These are phyloP conservation scores for Trichocladium antarcticum DNA, from an alignment of 495 filamentous ascomycete species.

Conservation along the genomic window DNA sequence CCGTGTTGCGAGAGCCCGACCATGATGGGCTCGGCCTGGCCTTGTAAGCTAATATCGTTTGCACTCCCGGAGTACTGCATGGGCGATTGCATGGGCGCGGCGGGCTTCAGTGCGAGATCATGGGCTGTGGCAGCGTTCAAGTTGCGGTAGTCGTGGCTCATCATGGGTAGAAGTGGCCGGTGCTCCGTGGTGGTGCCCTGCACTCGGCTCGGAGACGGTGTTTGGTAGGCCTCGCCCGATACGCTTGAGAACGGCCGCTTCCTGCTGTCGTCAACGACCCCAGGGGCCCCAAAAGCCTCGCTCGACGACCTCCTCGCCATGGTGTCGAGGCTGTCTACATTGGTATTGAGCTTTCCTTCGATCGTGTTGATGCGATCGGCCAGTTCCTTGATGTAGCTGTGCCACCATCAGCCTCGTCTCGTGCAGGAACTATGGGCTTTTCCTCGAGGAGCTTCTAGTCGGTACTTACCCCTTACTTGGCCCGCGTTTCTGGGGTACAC, in stretches of 20 bases:
- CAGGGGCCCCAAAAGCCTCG: conserved; percentile 29
- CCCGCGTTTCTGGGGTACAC: conserved; percentile 88
- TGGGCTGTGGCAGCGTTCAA: conserved; percentile 29
- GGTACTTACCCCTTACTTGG: conserved; percentile 80
- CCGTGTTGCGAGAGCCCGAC: conserved; percentile 10
- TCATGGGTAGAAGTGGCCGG: conserved; percentile 32
- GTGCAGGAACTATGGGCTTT: not conserved
- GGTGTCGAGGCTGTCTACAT: conserved; percentile 15
- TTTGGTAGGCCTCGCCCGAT: conserved; percentile 29
- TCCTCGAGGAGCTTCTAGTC: not conserved
- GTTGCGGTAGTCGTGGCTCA: conserved; percentile 18
- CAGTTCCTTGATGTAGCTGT: conserved; percentile 89
- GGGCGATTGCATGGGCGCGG: conserved; percentile 23
- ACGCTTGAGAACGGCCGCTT: conserved; percentile 40
- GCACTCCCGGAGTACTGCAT: conserved; percentile 16
- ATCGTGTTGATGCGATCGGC: conserved; percentile 78
- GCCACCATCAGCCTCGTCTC: conserved; percentile 8
- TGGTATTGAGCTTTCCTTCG: conserved; percentile 48
- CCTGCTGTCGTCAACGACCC: conserved; percentile 26
- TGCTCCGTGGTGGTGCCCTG: conserved; percentile 29
- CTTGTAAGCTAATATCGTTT: conserved; percentile 14
- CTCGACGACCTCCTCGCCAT: conserved; percentile 25
- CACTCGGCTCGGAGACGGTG: conserved; percentile 25
- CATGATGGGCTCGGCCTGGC: conserved; percentile 20
- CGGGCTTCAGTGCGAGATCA: conserved; percentile 26